Base-by-base conservation (phyloP, 345 rosid species). In the Laguncularia racemosa region DNA sequence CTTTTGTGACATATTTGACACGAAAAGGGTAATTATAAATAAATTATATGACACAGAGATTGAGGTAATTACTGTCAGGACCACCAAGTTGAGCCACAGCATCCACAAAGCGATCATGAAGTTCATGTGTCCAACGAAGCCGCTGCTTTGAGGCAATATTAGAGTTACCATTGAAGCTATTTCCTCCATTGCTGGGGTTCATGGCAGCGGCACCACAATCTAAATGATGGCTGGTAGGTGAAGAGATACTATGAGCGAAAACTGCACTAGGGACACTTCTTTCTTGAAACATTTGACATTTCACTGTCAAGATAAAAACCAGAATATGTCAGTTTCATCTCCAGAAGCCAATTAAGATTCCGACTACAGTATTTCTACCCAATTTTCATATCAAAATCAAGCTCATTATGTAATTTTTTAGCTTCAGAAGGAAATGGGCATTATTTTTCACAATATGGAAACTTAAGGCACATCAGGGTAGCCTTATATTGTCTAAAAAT, bases 1-100 rank as follows among this genome's bases (percentile, higher is more conserved):
- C 40, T 33, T 33, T 33, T 51, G 26, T 19, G 54, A 13, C 6
- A 20, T 19, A 15, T 19, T 33, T 3, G 17, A 18, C 54, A 51
- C 1, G 26, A 12, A 51, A 51, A 51, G 50, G 19, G 20, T 4
- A 18, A 45, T 20, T 55, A 57, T 13, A 9, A 51, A 33, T 8
- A 20, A n/a, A 33, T 17, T 19, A 44, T 14, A 18, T 13, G 43
- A 61, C 44, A 20, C 38, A 44, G 48, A 40, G 14, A n/a, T 18
- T 44, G 44, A 60, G 57, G 57, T 48, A 60, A 90, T 81, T 67
- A 90, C 95, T 73, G 70, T 90, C 97, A 61, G 97, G 97, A 66
- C 97, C 97, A 57, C 97, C 97, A 65, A 90, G 95, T 74, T 90
- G 97, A 53, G 93, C 85, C 11, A 90, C 97, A 45, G 97, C 90